Evolutionary conservation across 2,329 filamentous ascomycete genomes (phyloP), one percentile per base, ranked within the genome.

Genomic region (Botrytis aclada): DNA sequence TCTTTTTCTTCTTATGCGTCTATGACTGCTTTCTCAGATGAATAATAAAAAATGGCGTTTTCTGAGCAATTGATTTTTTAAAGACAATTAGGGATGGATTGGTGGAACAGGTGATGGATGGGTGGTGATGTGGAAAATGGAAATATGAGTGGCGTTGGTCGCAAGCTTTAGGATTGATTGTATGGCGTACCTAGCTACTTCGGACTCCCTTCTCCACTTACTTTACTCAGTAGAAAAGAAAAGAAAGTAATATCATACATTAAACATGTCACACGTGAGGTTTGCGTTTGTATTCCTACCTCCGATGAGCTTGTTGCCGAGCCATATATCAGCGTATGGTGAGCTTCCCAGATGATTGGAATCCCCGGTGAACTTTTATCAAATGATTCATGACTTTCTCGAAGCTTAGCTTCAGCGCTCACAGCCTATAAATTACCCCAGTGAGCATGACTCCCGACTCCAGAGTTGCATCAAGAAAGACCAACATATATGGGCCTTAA

Each of bases 1-100:
- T 66, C 58, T 63, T 71, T 71, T 71, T 66, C 58, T 37, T 37
- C 65, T 69, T 37, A 71, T 34, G 60, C 65, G 70, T 41, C n/a
- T 5, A 71, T 65, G 69, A 65, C 22, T 54, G 39, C n/a, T 39
- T 16, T 10, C 16, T 66, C 29, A 51, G 62, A 70, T 39, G 45
- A 62, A 45, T 34, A 9, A n/a, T n/a, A 58, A 71, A 71, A 62
- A 43, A 14, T 66, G 70, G 70, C 61, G 70, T 64, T 70, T 71
- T 32, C 29, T 54, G 45, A 43, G 47, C 43, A 64, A 56, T 32
- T 56, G 20, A n/a, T 32, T 54, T 64, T 25, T n/a, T 10, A 16
- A 34, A 71, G 20, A 71, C 37, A 39, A 66, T 51, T 45, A n/a
- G 62, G 62, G 37, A 54, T 39, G 41, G 56, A 43, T 64, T 51